phyloP scores from a whole-genome alignment of 495 filamentous ascomycete genomes.

The Aeminium ludgeri region DNA sequence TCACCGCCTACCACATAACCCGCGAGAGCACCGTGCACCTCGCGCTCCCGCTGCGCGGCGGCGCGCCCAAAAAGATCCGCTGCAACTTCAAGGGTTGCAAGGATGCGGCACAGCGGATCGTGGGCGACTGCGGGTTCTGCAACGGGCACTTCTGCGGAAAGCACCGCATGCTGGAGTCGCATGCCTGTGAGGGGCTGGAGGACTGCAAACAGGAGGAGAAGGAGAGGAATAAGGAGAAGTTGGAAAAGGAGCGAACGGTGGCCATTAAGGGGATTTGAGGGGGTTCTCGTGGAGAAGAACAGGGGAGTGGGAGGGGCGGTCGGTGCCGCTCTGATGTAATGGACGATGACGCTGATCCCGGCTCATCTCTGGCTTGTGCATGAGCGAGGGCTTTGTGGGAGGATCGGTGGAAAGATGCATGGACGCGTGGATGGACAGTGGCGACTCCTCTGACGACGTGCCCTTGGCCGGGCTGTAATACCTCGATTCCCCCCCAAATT shows the following conservation, averaged over 20 bases:
- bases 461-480: too few relatives aligned
- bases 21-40: constrained; percentile 29
- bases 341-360: too few relatives aligned
- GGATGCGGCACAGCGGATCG: constrained; percentile 69
- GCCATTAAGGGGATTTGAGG: constrained; percentile 45
- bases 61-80: constrained; percentile 59
- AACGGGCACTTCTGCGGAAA: constrained; percentile 82
- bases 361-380: too few relatives aligned
- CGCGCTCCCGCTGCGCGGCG: constrained; percentile 25
- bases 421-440: too few relatives aligned
- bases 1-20: constrained; percentile 24
- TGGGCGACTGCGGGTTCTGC: constrained; percentile 94
- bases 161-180: constrained; percentile 82
- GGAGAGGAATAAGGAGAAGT: constrained; percentile 77
- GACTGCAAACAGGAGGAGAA: constrained; percentile 93
- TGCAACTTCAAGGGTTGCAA: constrained; percentile 84
- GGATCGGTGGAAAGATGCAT: too few relatives aligned
- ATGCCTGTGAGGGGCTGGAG: constrained; percentile 85
- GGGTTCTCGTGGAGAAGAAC: too few relatives aligned
- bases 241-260: constrained; percentile 73
- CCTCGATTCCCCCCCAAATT: too few relatives aligned
- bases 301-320: too few relatives aligned
- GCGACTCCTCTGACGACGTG: too few relatives aligned
- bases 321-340: too few relatives aligned
- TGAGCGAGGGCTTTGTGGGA: too few relatives aligned